A percentile compares a stretch with the other conserved stretches of the same genome.
Evolutionary conservation across 306 rosid genomes (phyloP).

Genomic region (Lathyrus oleraceus): DNA sequence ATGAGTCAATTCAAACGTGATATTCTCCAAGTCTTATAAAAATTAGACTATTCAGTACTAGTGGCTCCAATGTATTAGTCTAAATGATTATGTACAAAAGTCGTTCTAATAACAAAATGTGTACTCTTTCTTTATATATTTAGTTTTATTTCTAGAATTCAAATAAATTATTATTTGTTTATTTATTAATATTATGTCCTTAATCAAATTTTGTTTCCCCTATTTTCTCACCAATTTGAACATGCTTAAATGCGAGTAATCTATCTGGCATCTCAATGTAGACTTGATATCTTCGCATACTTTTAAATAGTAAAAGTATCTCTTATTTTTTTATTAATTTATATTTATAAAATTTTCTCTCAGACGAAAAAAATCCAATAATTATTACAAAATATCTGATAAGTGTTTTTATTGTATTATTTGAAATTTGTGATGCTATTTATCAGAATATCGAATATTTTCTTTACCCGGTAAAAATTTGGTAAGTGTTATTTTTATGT

Average conservation of each 20-base stretch:
- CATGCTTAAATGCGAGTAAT: not conserved
- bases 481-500: too few relatives aligned
- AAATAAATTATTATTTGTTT: not conserved
- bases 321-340: too few relatives aligned
- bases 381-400: too few relatives aligned
- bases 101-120: not conserved
- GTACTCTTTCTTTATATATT: not conserved
- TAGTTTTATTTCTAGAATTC: not conserved
- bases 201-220: not conserved
- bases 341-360: too few relatives aligned
- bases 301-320: too few relatives aligned
- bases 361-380: too few relatives aligned
- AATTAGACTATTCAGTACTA: not conserved
- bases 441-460: too few relatives aligned
- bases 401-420: too few relatives aligned
- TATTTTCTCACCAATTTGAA: not conserved
- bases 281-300: too few relatives aligned
- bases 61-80: slow-evolving; percentile 5
- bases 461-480: too few relatives aligned
- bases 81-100: not conserved
- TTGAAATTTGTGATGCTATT: too few relatives aligned
- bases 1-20: slow-evolving; percentile 23
- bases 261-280: too few relatives aligned
- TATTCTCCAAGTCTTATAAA: slow-evolving; percentile 2
- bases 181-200: not conserved